Base-by-base conservation (phyloP, 306 rosid species). In the Adenanthera pavonina region DNA sequence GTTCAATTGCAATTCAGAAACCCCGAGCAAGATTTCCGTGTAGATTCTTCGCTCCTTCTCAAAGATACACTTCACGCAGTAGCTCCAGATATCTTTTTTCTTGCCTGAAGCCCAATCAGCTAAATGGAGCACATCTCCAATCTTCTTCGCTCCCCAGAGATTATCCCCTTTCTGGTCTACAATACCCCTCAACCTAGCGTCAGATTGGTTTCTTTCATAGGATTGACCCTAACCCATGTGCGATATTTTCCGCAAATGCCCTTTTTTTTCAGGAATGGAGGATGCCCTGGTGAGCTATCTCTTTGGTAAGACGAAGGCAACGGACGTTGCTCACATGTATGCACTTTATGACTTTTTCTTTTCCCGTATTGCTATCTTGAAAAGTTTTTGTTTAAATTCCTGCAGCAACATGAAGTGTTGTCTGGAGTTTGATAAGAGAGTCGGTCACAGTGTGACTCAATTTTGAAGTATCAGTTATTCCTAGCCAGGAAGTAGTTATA, bases 251-350 rank as follows among this genome's bases (percentile, higher is more conserved):
- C 30, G 64, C 62, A 33, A 70, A 20, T 81, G 60, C 77, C 56
- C 36, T 75, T 73, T 69, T 77, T 53, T 67, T 80, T 48, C 83
- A 92, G 98, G 90, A 70, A 2, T 92, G 81, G 97, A 92, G 74
- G 92, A 90, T 88, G 82, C 79, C 74, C 66, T 95, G 69, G 59
- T 84, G 80, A 87, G 94, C 90, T 92, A 86, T 72, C 44, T 92
- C 8, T 77, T 84, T 61, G 97, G 97, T 57, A 95, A 89, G 91
- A 95, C 75, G 88, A 91, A 56, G 82, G 98, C 98, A 33, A 95
- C 97, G 13, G 92, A 95, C 52, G 89, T 92, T 87, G 92, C 94
- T 88, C 98, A 95, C 87, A 87, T 81, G 98, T 92, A 92, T 80
- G 85, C 78, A 12, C 67, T 64, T 16, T 6, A 2, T 46, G 54